Evolutionary conservation across 2,329 filamentous ascomycete genomes (phyloP).

Genomic region (Paramyrothecium roridum): DNA sequence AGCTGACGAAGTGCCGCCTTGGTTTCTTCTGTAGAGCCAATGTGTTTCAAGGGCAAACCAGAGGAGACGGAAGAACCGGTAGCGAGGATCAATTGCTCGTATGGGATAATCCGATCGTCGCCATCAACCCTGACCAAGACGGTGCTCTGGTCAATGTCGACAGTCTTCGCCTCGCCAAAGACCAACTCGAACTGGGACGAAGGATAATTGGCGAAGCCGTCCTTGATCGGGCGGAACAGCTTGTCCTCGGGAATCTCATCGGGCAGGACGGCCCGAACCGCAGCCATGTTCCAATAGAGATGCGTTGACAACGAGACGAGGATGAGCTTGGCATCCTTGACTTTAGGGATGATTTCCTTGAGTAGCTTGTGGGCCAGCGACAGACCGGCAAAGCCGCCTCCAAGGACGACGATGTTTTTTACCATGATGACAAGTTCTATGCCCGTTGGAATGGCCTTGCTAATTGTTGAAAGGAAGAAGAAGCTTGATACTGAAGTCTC

Average conservation of each 20-base stretch:
- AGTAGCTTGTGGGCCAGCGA: constrained; percentile 49
- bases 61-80: constrained; percentile 45
- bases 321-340: constrained; percentile 37
- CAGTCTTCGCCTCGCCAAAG: constrained; percentile 39
- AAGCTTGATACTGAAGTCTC: no score
- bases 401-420: constrained; percentile 46
- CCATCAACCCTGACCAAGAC: constrained; percentile 37
- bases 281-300: constrained; percentile 47
- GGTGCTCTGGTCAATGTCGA: constrained; percentile 38
- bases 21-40: constrained; percentile 39
- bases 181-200: constrained; percentile 49
- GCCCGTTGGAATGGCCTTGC: no score
- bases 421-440: no score
- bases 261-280: constrained; percentile 44
- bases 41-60: constrained; percentile 47
- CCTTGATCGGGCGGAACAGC: constrained; percentile 28
- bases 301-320: constrained; percentile 46
- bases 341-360: no score
- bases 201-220: constrained; percentile 46
- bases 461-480: no score
- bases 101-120: constrained; percentile 34
- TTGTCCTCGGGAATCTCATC: constrained; percentile 40
- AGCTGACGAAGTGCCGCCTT: constrained; percentile 32
- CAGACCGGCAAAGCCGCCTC: constrained; percentile 43
- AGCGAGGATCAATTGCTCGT: constrained; percentile 52